phyloP scores from a whole-genome alignment of 345 rosid species.

The Syzygium oleosum region DNA sequence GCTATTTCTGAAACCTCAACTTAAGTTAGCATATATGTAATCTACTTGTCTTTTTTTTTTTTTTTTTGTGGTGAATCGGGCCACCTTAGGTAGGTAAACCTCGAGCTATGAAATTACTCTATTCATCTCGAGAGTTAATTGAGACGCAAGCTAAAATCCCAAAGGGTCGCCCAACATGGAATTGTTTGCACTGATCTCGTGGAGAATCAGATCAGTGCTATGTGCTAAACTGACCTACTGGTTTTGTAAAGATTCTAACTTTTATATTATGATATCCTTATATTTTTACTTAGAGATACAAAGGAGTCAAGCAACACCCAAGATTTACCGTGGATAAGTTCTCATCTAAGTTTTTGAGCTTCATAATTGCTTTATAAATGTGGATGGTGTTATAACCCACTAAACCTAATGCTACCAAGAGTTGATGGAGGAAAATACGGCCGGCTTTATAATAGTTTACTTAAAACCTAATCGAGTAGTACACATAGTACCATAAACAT shows the following conservation, averaged over 20 bases:
- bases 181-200: not conserved
- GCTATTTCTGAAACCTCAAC: not conserved
- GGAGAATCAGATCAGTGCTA: not conserved
- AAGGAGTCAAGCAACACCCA: not conserved
- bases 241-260: not conserved
- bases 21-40: not conserved
- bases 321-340: not conserved
- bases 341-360: not conserved
- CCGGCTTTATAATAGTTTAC: not conserved
- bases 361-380: not conserved
- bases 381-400: not conserved
- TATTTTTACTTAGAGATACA: not conserved
- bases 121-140: not conserved
- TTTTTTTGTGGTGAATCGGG: not conserved
- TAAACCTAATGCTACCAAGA: not conserved
- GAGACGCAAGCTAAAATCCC: not conserved
- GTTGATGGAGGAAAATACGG: not conserved
- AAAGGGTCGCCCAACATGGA: not conserved
- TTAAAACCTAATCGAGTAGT: not conserved
- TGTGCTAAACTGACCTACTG: not conserved
- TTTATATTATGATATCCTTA: not conserved
- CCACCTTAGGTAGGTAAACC: not conserved
- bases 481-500: not conserved
- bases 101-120: not conserved
- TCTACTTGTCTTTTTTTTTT: not conserved